phyloP scores from a whole-genome alignment of 768 basidiomycete species.

The Tulasnella sp. region DNA sequence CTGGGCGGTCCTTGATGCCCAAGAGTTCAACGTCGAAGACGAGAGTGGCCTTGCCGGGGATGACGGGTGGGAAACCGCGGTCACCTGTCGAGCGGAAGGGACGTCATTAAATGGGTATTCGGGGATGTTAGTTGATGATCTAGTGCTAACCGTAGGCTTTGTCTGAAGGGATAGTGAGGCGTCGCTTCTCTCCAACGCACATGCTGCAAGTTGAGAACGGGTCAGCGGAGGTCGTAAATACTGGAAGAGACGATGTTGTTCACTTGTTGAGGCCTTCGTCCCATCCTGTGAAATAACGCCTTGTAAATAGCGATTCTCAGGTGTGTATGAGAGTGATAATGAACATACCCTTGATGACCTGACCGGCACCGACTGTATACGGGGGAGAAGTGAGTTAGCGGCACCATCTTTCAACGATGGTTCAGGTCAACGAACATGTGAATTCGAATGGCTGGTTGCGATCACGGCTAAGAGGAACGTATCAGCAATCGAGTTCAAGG shows the following conservation, averaged over 20 bases:
- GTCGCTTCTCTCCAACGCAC: constrained; percentile 86
- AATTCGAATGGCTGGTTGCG: constrained; percentile 72
- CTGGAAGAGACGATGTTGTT: not conserved
- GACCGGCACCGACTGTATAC: constrained; percentile 63
- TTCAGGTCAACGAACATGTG: constrained; percentile 54
- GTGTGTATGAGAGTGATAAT: not conserved
- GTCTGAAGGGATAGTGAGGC: constrained; percentile 74
- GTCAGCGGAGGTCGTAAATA: not conserved
- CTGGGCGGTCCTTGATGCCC: constrained; percentile 46
- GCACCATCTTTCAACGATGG: not conserved
- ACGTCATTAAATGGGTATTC: not conserved
- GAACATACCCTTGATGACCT: constrained; percentile 61
- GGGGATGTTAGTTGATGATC: no score
- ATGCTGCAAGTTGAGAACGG: constrained; percentile 48
- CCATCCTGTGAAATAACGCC: constrained; percentile 50
- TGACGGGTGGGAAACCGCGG: constrained; percentile 70
- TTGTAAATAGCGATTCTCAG: not conserved
- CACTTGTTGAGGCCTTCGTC: constrained; percentile 65
- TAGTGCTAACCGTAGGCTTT: constrained; percentile 73
- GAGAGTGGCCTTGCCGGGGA: constrained; percentile 74
- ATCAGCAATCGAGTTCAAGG: not conserved
- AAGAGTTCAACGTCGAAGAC: constrained; percentile 85
- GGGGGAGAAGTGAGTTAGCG: not conserved
- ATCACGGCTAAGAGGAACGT: constrained; percentile 51
- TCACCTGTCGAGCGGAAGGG: no score